These are phyloP conservation scores for Neolentinus lepideus DNA, from an alignment of 1,284 basidiomycete genomes.

Conservation along the genomic window DNA sequence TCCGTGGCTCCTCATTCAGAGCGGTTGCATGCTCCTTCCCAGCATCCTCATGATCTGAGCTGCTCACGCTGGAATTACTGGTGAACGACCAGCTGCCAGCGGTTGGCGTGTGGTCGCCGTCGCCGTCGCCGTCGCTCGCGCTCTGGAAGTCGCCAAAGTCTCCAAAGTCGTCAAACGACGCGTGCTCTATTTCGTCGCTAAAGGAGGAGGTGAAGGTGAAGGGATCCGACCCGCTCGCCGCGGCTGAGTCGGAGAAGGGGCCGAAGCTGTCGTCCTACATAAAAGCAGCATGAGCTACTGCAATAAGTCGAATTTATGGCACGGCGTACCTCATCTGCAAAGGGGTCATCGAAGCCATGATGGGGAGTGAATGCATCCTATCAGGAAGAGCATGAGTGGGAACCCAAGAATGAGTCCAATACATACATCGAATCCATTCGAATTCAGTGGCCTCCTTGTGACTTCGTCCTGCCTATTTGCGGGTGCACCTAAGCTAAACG, in stretches of 20 bases:
- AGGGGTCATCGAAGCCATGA: conserved; percentile 12
- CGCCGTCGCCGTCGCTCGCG: conserved; percentile 33
- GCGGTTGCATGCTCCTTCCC: neutral
- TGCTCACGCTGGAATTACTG: conserved; percentile 31
- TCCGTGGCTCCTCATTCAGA: neutral
- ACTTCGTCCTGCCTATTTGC: conserved; percentile 40
- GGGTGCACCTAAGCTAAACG: conserved; percentile 53
- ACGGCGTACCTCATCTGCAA: conserved; percentile 39
- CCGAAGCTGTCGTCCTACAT: conserved; percentile 56
- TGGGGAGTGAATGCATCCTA: conserved; percentile 26
- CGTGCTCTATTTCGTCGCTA: conserved; percentile 45
- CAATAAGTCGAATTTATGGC: conserved; percentile 4
- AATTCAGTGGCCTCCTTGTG: conserved; percentile 44
- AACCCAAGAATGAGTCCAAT: neutral
- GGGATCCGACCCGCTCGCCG: conserved; percentile 40
- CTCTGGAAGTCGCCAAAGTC: conserved; percentile 79
- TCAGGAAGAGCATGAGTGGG: neutral
- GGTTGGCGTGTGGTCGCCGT: conserved; percentile 55
- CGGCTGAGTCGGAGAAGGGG: conserved; percentile 63
- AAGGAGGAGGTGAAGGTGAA: conserved; percentile 55
- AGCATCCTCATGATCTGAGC: conserved; percentile 15
- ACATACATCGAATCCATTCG: conserved; percentile 53
- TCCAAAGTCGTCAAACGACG: conserved; percentile 59
- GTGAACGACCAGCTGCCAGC: conserved; percentile 63
- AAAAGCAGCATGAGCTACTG: neutral